Evolutionary conservation across 345 rosid species (phyloP).

Genomic region (Citrus inodora): DNA sequence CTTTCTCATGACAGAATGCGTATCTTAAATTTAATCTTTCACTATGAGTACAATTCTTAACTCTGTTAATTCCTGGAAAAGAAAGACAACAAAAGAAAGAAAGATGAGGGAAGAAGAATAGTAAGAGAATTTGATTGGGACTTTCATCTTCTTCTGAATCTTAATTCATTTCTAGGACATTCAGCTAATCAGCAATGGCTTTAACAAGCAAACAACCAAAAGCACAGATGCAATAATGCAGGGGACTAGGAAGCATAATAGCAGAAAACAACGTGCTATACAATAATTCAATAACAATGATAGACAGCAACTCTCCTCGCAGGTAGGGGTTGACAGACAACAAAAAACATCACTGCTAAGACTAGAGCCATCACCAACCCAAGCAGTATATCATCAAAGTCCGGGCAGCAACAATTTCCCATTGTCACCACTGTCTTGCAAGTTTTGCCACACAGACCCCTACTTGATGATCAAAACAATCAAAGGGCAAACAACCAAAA

Average conservation of each 20-base stretch:
- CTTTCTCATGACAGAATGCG: too few relatives aligned
- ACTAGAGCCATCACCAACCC: conserved; percentile 25
- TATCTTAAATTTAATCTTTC: too few relatives aligned
- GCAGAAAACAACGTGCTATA: neutral
- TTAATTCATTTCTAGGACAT: neutral
- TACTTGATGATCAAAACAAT: neutral
- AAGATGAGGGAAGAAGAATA: neutral
- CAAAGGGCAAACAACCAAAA: neutral
- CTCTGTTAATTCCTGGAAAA: too few relatives aligned
- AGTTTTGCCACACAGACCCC: neutral
- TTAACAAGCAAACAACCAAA: neutral
- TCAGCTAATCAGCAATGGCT: neutral
- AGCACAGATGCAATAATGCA: neutral
- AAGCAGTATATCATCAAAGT: conserved; percentile 16
- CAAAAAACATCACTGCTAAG: conserved; percentile 26
- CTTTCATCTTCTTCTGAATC: neutral
- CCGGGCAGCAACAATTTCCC: conserved; percentile 32
- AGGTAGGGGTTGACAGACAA: conserved; percentile 23
- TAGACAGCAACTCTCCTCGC: conserved; percentile 26
- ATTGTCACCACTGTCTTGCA: conserved; percentile 11
- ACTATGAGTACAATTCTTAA: too few relatives aligned
- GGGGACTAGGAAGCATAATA: neutral
- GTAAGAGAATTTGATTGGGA: neutral
- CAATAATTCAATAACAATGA: conserved; percentile 17
- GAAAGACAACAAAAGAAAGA: too few relatives aligned